A percentile compares a stretch with the other conserved stretches of the same genome.
These are phyloP conservation scores for Carex kokanica DNA, from an alignment of 176 grass and related monocot genomes.

Conservation along the genomic window DNA sequence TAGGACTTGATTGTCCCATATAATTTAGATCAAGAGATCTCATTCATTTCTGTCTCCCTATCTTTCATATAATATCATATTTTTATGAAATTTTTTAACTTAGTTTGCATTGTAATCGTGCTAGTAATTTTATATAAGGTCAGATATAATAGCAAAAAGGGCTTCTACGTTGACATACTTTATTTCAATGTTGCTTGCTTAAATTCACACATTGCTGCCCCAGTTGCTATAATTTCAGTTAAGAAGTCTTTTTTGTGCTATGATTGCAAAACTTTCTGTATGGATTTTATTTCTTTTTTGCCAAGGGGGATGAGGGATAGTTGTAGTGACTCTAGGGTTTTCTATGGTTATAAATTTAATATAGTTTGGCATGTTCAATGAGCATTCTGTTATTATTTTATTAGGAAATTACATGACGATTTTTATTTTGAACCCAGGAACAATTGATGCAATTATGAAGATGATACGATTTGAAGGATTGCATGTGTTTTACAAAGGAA, in stretches of 20 bases:
- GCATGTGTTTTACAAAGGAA: slow-evolving; percentile 86
- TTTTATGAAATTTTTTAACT: neutral
- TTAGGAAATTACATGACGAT: neutral
- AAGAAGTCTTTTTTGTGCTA: neutral
- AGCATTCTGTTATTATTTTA: neutral
- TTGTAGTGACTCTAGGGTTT: neutral
- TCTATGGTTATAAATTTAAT: neutral
- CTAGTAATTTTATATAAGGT: neutral
- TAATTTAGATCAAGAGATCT: neutral
- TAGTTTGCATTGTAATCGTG: neutral
- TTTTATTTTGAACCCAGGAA: slow-evolving; percentile 46
- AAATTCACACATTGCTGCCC: neutral
- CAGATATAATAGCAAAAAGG: neutral
- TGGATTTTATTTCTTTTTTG: neutral
- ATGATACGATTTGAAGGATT: slow-evolving; percentile 90
- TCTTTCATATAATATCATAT: neutral
- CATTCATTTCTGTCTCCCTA: neutral
- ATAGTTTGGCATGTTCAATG: neutral
- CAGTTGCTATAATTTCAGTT: neutral
- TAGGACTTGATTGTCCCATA: neutral
- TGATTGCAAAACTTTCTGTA: neutral
- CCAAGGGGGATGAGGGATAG: neutral
- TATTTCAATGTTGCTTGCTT: neutral
- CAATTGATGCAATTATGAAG: slow-evolving; percentile 88
- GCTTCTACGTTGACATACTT: neutral